Evolutionary conservation across 768 basidiomycete species (phyloP), one percentile per base, ranked within the genome.

Genomic region (Leccinum fibrillosum): DNA sequence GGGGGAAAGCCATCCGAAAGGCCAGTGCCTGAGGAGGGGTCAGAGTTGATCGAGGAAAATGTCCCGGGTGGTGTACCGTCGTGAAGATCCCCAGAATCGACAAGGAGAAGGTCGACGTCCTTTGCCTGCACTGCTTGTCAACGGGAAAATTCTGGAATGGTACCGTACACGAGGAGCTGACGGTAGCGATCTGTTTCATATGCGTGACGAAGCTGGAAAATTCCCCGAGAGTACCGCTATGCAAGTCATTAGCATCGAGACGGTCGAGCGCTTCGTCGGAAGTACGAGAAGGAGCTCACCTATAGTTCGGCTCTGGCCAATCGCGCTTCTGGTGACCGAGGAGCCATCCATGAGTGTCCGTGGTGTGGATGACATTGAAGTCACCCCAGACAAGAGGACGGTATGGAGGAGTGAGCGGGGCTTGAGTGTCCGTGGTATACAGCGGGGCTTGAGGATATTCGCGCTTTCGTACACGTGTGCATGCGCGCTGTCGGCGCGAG

Each of bases 291-390:
- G 21, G 4, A 8, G 62, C 78, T 54, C 55, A 81, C 80, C 81
- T 83, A 71, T 89, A 91, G 68, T 88, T 86, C 0, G 90, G 89
- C 64, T 93, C 90, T 0, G 90, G 89, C 66, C 80, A 84, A 3
- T 79, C 80, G 3, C 75, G 17, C 65, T 92, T 88, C 64, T 91
- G 89, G 74, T 96, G 93, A 1, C 93, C 93, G 37, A 93, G 78
- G 4, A 95, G 76, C 88, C 88, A 88, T 26, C 88, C 84, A 74
- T 90, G 87, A 39, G 83, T 89, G 70, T 94, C 92, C 0, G 94
- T 94, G 3, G 92, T 94, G 65, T 88, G 85, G 49, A 94, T 80
- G 64, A 94, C 82, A 68, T 95, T 95, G 68, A 95, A 79, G 66
- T 94, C 91, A n/a, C 88, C 85, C 94, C 93, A 94, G 53, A 83